A percentile compares a stretch with the other conserved stretches of the same genome.
phyloP scores from a whole-genome alignment of 202 grass and related monocot species.

The Schoenoplectus tabernaemontani region DNA sequence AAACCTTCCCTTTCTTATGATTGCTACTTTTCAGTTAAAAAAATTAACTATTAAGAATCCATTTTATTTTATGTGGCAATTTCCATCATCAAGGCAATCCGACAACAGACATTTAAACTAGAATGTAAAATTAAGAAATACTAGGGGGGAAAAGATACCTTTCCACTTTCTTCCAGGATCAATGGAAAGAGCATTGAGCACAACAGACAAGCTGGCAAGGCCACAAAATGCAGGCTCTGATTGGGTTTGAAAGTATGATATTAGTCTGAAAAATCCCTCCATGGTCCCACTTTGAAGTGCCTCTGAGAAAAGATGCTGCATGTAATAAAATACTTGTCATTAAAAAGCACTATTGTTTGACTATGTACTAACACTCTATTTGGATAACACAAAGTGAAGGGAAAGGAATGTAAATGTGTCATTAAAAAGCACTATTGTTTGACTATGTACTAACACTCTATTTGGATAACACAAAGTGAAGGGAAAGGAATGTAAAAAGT shows the following conservation, averaged over 20 bases:
- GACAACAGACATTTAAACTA: not conserved
- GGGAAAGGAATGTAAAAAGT: too few relatives aligned
- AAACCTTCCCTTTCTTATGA: not conserved
- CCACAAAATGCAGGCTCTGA: constrained; percentile 55
- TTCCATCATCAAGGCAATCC: not conserved
- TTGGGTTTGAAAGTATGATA: constrained; percentile 95
- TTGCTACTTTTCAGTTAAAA: not conserved
- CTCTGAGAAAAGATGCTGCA: constrained; percentile 64
- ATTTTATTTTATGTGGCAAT: not conserved
- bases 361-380: not conserved
- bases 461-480: too few relatives aligned
- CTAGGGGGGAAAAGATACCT: constrained; percentile 25
- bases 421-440: not conserved
- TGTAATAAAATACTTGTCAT: not conserved
- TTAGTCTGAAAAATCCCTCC: constrained; percentile 80
- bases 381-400: too few relatives aligned
- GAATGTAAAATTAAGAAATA: not conserved
- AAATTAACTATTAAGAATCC: not conserved
- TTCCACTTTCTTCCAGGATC: constrained; percentile 68
- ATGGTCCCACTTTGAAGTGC: constrained; percentile 75
- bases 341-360: not conserved
- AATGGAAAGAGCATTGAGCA: constrained; percentile 91
- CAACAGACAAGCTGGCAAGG: constrained; percentile 53
- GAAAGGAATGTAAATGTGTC: too few relatives aligned
- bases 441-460: not conserved